Percentiles rank a stretch among this genome's conserved stretches.
Conservation (phyloP, 2,329 filamentous ascomycete species). For the Pleomassaria siparia region DNA sequence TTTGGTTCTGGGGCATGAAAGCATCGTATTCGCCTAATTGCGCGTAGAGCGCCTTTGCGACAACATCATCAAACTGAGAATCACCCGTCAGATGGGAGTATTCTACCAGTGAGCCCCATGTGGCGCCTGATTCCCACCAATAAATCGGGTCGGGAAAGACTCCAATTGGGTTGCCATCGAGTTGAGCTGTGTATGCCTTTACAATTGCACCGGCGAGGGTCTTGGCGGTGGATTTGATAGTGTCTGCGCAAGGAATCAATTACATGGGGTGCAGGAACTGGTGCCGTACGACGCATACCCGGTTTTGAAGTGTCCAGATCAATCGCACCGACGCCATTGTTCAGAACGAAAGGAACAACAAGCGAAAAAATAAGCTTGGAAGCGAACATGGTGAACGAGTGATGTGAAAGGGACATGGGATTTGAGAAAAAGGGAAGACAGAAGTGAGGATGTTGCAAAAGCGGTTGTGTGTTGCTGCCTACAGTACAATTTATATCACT, state of each 20-base stretch:
- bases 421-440: no score
- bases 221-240: conserved; percentile 24
- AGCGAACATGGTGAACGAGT: conserved; percentile 18
- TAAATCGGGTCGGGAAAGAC: conserved; percentile 18
- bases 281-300: not conserved
- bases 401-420: not conserved
- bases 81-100: conserved; percentile 50
- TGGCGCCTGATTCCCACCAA: conserved; percentile 25
- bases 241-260: conserved; percentile 19
- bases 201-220: conserved; percentile 24
- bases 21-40: conserved; percentile 38
- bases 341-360: conserved; percentile 17
- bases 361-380: conserved; percentile 16
- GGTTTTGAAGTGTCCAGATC: conserved; percentile 22
- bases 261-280: no score
- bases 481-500: no score
- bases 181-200: conserved; percentile 18
- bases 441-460: no score
- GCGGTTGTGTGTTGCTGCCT: no score
- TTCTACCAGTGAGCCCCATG: conserved; percentile 31
- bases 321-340: conserved; percentile 12
- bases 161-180: conserved; percentile 14
- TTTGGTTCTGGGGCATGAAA: conserved; percentile 44
- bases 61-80: conserved; percentile 40
- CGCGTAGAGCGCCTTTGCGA: conserved; percentile 43